phyloP scores from a whole-genome alignment of 768 basidiomycete genomes.

The Gloeostereum incarnatum region DNA sequence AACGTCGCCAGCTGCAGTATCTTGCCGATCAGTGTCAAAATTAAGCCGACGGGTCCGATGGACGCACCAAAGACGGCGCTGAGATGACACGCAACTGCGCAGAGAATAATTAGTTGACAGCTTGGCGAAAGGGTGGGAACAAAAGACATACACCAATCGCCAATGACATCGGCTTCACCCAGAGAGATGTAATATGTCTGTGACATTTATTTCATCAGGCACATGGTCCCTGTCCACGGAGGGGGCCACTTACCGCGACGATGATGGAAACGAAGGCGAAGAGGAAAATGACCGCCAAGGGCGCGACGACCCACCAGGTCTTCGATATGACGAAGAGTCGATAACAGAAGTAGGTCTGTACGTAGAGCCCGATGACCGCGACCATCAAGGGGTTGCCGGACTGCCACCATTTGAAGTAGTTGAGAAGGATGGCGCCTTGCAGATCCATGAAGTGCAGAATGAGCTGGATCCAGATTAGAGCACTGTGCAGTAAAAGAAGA shows the following conservation, averaged over 20 bases:
- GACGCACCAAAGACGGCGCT: conserved; percentile 16
- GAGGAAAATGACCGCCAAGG: background rate
- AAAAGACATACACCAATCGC: too few relatives aligned
- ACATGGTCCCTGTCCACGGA: too few relatives aligned
- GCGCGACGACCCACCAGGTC: conserved; percentile 1
- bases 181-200: too few relatives aligned
- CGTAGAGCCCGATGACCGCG: conserved; percentile 4
- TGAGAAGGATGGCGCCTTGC: conserved; percentile 2
- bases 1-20: conserved; percentile 18
- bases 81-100: conserved; percentile 20
- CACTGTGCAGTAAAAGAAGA: background rate
- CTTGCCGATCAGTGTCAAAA: background rate
- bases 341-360: conserved; percentile 4
- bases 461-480: background rate
- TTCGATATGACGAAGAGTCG: conserved; percentile 6
- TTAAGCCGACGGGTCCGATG: too few relatives aligned
- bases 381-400: conserved; percentile 6
- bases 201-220: too few relatives aligned
- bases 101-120: too few relatives aligned
- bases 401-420: conserved; percentile 4
- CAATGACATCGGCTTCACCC: too few relatives aligned
- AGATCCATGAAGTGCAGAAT: conserved; percentile 1
- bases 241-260: background rate
- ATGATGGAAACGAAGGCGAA: background rate
- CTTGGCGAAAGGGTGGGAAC: too few relatives aligned